Base-by-base conservation (phyloP, 2,329 filamentous ascomycete species). In the Penicillium janthinellum region DNA sequence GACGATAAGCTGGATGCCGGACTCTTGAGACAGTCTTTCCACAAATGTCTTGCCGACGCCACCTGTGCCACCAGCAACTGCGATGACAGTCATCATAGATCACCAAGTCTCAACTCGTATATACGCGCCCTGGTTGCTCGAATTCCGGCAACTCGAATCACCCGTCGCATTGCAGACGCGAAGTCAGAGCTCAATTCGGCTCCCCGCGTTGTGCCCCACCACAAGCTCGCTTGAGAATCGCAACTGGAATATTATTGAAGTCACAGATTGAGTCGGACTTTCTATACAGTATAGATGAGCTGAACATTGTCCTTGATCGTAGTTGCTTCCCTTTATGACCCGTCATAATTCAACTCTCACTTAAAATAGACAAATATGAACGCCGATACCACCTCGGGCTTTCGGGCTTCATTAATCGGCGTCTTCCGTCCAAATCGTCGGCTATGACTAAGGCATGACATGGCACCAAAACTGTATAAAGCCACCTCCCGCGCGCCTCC, bases 61-160 rank as follows among this genome's bases (percentile, higher is more conserved):
- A 25, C 81, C 80, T 0, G 77, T 78, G 14, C 81, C 81, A 51
- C 81, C 81, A 5, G 79, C 78, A 15, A 83, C 75, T 52, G 79
- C 81, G 41, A 83, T 71, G 20, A 76, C 67, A 14, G 71, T 65
- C 79, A 80, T 81, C 10, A 4, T 59, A 28, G 25, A 31, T 47
- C 12, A 42, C 25, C 34, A 44, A 35, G 25, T 17, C 12, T n/a
- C 12, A 34, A 20, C 50, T n/a, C 31, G 14, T 14, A 31, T 22
- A 10, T n/a, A 39, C 15, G 25, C 34, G 28, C 17, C 49, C n/a
- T 12, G n/a, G 8, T 17, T 14, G 5, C 25, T 44, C 25, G n/a
- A 41, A 2, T 8, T 25, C 49, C 11, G 41, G 47, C 14, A 15
- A 51, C 15, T 15, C 10, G 38, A 56, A 25, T 20, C 14, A 3